Conservation (phyloP, 2,329 filamentous ascomycete species). For the Colletotrichum sojae region DNA sequence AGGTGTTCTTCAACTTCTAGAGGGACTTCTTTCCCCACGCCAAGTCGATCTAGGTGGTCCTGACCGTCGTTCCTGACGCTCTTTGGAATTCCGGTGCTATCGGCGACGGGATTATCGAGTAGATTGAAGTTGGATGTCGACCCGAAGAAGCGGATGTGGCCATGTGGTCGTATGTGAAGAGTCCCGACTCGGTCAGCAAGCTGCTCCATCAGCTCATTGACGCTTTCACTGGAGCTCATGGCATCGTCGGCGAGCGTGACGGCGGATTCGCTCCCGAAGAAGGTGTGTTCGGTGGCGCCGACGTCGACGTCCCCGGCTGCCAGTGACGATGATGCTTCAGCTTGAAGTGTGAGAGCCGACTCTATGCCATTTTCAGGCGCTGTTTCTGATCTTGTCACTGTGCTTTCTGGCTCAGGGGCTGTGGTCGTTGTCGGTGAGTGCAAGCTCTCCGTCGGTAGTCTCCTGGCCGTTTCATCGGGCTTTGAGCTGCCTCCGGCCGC, state of each 20-base stretch:
- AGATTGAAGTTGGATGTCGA: conserved; percentile 42
- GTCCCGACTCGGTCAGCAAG: conserved; percentile 36
- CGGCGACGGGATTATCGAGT: conserved; percentile 29
- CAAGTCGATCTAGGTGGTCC: conserved; percentile 41
- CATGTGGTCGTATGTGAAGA: conserved; percentile 34
- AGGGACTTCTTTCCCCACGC: conserved; percentile 40
- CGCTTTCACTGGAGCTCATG: conserved; percentile 26
- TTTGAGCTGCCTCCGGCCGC: no score
- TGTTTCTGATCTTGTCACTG: not conserved
- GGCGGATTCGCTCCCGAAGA: conserved; percentile 8
- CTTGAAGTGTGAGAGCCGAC: not conserved
- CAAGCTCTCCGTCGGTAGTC: no score
- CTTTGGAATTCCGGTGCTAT: conserved; percentile 43
- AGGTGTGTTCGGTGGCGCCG: not conserved
- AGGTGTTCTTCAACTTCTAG: conserved; percentile 39
- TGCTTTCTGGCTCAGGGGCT: not conserved
- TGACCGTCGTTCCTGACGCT: conserved; percentile 44
- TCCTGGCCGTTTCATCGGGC: not conserved
- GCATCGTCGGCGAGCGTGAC: not conserved
- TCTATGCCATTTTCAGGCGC: not conserved
- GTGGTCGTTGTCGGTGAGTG: no score
- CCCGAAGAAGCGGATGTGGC: conserved; percentile 41
- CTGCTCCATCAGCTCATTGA: conserved; percentile 18
- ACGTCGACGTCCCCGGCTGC: not conserved
- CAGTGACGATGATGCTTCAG: not conserved